Conservation (phyloP, 176 grass and related monocot species). For the bread wheat (Triticum aestivum) region DNA sequence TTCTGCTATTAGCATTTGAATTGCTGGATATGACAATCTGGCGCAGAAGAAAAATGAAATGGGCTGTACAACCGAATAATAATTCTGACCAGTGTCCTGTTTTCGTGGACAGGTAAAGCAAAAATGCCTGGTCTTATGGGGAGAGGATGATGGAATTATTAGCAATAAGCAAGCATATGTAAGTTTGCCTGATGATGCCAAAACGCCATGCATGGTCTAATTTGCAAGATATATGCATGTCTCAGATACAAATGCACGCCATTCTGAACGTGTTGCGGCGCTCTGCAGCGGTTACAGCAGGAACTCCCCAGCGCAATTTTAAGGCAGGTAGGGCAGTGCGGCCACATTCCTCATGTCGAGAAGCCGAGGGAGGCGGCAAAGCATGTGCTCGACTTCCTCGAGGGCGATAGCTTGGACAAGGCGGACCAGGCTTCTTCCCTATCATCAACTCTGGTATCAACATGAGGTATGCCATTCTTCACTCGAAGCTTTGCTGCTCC, state of each 20-base stretch:
- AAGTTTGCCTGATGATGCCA: slow-evolving; percentile 30
- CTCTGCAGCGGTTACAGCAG: slow-evolving; percentile 69
- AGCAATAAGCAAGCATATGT: slow-evolving; percentile 71
- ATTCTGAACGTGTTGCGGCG: neutral
- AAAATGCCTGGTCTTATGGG: slow-evolving; percentile 83
- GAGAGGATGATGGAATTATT: slow-evolving; percentile 78
- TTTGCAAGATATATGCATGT: neutral
- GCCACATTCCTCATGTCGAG: slow-evolving; percentile 90
- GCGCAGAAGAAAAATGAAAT: neutral
- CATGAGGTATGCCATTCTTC: neutral
- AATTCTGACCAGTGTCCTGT: neutral
- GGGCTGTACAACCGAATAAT: neutral
- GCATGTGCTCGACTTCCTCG: slow-evolving; percentile 61
- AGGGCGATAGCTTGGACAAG: neutral
- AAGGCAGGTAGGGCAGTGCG: slow-evolving; percentile 57
- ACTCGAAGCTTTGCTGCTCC: neutral
- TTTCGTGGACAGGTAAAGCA: slow-evolving; percentile 66
- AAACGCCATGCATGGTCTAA: neutral
- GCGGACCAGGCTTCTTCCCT: neutral
- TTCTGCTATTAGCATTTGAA: neutral
- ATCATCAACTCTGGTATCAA: neutral
- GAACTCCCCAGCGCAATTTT: slow-evolving; percentile 63
- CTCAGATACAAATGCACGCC: neutral
- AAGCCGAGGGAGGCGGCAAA: slow-evolving; percentile 56
- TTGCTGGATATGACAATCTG: neutral